Conservation (phyloP, 129 eudicot genomes). For the Saussurea involucrata region DNA sequence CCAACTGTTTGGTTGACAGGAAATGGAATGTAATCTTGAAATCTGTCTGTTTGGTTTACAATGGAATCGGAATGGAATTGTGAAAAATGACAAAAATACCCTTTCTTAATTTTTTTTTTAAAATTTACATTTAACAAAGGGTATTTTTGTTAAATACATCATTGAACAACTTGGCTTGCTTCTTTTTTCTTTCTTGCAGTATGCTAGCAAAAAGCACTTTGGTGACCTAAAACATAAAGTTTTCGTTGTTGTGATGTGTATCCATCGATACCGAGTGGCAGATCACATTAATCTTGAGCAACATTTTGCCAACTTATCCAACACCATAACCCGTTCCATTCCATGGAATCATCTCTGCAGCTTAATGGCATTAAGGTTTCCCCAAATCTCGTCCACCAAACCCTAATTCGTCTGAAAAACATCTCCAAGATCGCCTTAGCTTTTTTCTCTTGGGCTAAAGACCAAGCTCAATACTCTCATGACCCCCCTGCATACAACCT, state of each 20-base stretch:
- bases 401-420: constrained; percentile 69
- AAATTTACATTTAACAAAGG: no score
- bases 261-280: neutral
- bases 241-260: neutral
- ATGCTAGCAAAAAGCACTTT: neutral
- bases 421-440: constrained; percentile 74
- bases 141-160: no score
- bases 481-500: constrained; percentile 51
- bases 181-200: neutral
- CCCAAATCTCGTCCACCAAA: constrained; percentile 63
- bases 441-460: constrained; percentile 63
- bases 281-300: neutral
- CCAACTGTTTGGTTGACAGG: no score
- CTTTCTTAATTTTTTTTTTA: no score
- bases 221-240: neutral
- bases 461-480: constrained; percentile 21
- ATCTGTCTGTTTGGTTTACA: no score
- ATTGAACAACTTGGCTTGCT: neutral
- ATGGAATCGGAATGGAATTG: no score
- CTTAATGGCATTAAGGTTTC: constrained; percentile 54
- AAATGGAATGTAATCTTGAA: no score
- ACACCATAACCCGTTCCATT: constrained; percentile 93
- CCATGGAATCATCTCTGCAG: constrained; percentile 80
- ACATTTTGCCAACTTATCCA: constrained; percentile 33
- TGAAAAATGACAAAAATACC: no score